Evolutionary conservation across 768 basidiomycete species (phyloP), one percentile per base, ranked within the genome.

Genomic region (Tylopilus sp.): DNA sequence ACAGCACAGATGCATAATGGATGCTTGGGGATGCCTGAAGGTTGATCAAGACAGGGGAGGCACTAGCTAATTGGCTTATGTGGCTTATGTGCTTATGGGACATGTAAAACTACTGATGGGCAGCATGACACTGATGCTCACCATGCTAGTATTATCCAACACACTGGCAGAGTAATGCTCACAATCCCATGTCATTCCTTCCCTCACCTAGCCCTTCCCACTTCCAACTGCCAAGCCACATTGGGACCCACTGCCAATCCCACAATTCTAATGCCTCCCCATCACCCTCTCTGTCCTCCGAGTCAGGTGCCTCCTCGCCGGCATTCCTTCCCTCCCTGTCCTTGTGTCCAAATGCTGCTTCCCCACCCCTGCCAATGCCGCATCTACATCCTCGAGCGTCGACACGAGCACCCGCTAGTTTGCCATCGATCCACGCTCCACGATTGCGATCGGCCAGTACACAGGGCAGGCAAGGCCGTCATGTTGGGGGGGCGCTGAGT

Each of bases 381-480:
- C 71, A 16, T 79, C 81, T 33, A 98, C 81, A 61, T 86, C 78
- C 50, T 72, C 76, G 45, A 99, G 66, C 1, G 94, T 98, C 17
- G 87, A 88, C 26, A 78, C 77, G 21, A 97, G 76, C 3, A 89
- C 83, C 14, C 97, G 75, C 71, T 98, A 96, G 71, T 99, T 97
- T 0, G 88, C 84, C 79, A 91, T 88, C 21, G 89, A 91, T n/a
- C 91, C 94, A 8, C 96, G 82, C 70, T 99, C 97, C 48, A 99
- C 84, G 58, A 98, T 85, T 9, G 94, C 92, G 59, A 98, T 91
- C 6, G 97, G 97, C 17, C 81, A 74, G 62, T 87, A 72, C 0
- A 72, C 58, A 0, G 96, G 97, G 67, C 92, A 99, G 1, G 78
- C 76, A 1, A 67, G 60, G 6, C 85, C 83, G 36, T 76, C 74